phyloP scores from a whole-genome alignment of 306 rosid species.

The Malus domestica region DNA sequence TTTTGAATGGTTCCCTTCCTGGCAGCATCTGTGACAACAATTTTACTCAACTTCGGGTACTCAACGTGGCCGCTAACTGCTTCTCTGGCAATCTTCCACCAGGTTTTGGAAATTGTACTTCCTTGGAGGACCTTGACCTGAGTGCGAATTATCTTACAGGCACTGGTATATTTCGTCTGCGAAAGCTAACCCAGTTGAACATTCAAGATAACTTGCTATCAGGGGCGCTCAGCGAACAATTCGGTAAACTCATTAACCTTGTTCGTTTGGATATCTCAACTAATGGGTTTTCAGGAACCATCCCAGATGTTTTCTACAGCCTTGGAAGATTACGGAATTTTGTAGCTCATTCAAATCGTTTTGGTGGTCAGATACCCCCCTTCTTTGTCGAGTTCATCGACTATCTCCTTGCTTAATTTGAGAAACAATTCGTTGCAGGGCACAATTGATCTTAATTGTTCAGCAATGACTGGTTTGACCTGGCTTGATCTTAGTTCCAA shows the following conservation, averaged over 20 bases:
- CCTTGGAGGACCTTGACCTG: conserved; percentile 21
- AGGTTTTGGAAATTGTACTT: conserved; percentile 24
- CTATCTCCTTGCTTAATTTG: conserved; percentile 24
- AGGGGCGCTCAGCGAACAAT: conserved; percentile 7
- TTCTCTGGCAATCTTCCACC: conserved; percentile 24
- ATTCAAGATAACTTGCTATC: conserved; percentile 17
- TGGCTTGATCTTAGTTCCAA: conserved; percentile 45
- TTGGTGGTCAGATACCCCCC: conserved; percentile 19
- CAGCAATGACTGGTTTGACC: conserved; percentile 28
- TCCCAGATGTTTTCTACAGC: conserved; percentile 31
- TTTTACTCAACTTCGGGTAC: conserved; percentile 11
- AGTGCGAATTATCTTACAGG: conserved; percentile 21
- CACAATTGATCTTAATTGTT: conserved; percentile 23
- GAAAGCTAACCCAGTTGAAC: background rate
- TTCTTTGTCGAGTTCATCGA: conserved; percentile 28
- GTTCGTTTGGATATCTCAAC: conserved; percentile 18
- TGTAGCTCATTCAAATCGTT: conserved; percentile 32
- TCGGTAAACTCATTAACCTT: conserved; percentile 36
- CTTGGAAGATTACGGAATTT: conserved; percentile 3
- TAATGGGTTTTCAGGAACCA: conserved; percentile 21
- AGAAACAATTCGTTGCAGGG: conserved; percentile 42
- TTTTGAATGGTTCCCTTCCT: conserved; percentile 25
- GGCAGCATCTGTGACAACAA: conserved; percentile 4
- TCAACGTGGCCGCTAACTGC: conserved; percentile 25
- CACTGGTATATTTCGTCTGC: background rate